Evolutionary conservation across 2,329 filamentous ascomycete species (phyloP), one percentile per base, ranked within the genome.

Genomic region (Scleromitrula shiraiana): DNA sequence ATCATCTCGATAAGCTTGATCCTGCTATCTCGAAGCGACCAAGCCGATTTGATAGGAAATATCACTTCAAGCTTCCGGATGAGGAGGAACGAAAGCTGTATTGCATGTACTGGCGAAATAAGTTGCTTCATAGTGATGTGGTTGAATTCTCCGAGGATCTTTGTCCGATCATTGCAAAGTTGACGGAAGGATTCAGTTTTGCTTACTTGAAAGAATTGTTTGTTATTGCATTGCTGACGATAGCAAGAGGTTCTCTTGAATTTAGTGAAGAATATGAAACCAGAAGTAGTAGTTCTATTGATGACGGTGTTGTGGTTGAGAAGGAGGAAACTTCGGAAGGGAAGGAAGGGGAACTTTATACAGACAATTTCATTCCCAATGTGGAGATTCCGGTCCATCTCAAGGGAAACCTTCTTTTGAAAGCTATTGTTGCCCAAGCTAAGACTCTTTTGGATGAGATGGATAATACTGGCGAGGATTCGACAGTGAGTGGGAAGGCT

Each of bases 131-230:
- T 51, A 82, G 77, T 61, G 66, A 74, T 39, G 68, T 73, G 10
- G 68, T 85, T 23, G 73, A 77, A 5, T 83, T 84, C 55, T 77
- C 78, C 0, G 71, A 79, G 58, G 67, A 70, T 49, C 67, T 85
- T 1, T 77, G 75, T 61, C 54, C 61, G 0, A 71, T 76, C 14
- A 74, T 84, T 49, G 80, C 80, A 2, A 68, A 69, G 7, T 77
- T 82, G 52, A 83, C 79, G 0, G 67, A 77, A 32, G 72, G 71
- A 6, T 85, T 85, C 62, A 82, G 78, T 55, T 85, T 85, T 59
- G 82, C 81, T 0, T 85, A 85, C 58, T 72, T 85, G 61, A 80
- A 85, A 59, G 82, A 85, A 61, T 76, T 78, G 0, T 85, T 85
- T 60, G 76, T 85, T 1, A 77, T 80, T 2, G 71, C 76, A 3